A percentile compares a stretch with the other conserved stretches of the same genome.
These are phyloP conservation scores for Grosmannia clavigera DNA, from an alignment of 2,329 filamentous ascomycete genomes.

Conservation along the genomic window DNA sequence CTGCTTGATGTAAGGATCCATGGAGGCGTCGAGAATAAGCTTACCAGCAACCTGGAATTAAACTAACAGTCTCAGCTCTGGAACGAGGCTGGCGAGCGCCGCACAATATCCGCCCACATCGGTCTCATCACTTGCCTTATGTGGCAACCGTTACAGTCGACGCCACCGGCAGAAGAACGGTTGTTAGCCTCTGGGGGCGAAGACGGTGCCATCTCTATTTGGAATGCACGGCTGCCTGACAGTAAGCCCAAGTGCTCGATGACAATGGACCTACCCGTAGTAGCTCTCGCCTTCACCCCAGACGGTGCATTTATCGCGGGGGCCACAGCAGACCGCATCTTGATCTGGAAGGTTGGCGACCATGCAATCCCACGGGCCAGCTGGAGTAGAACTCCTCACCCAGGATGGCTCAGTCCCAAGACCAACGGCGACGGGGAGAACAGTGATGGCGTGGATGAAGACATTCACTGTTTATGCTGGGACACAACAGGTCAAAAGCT, in stretches of 20 bases:
- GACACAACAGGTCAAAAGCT: constrained; percentile 48
- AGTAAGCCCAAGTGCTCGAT: constrained; percentile 46
- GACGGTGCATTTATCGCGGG: constrained; percentile 52
- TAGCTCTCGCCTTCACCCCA: constrained; percentile 48
- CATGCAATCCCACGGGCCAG: constrained; percentile 44
- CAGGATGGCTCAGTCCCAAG: constrained; percentile 47
- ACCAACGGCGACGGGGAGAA: constrained; percentile 34
- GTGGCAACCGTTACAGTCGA: constrained; percentile 44
- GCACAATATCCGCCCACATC: constrained; percentile 46
- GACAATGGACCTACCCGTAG: constrained; percentile 44
- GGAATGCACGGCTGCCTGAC: constrained; percentile 44
- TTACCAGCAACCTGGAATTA: not conserved
- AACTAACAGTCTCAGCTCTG: constrained; percentile 30
- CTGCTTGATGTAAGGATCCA: constrained; percentile 42
- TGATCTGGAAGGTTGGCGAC: constrained; percentile 55
- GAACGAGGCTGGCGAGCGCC: constrained; percentile 39
- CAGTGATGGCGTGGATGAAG: constrained; percentile 30
- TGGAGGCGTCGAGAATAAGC: not conserved
- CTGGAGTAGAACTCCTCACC: constrained; percentile 43
- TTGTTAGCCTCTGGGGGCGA: constrained; percentile 50
- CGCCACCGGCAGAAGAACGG: constrained; percentile 33
- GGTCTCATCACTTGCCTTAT: constrained; percentile 44
- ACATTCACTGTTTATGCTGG: constrained; percentile 50
- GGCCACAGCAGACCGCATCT: constrained; percentile 43
- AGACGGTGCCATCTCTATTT: constrained; percentile 50